phyloP scores from a whole-genome alignment of 2,329 filamentous ascomycete genomes.

The Thielaviopsis euricoi region DNA sequence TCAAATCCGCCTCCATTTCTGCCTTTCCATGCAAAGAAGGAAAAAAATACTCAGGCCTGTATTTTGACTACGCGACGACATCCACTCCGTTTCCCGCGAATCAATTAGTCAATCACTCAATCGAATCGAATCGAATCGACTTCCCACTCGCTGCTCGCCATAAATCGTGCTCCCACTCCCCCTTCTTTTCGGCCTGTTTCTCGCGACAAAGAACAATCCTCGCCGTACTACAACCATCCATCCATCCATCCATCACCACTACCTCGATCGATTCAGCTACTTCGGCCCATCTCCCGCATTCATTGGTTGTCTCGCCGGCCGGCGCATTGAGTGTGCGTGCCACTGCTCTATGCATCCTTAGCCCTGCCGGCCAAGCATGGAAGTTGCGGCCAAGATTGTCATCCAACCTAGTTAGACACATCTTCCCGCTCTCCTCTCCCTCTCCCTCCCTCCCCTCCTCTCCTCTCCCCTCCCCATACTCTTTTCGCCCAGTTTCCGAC shows the following conservation, averaged over 20 bases:
- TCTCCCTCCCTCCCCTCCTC: too few relatives aligned
- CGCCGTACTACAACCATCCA: neutral
- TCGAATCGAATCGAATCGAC: neutral
- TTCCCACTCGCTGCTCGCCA: neutral
- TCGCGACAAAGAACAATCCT: neutral
- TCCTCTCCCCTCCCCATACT: too few relatives aligned
- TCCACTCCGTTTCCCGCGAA: neutral
- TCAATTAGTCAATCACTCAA: too few relatives aligned
- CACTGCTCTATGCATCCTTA: slow-evolving; percentile 8
- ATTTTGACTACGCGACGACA: neutral
- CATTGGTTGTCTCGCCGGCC: neutral
- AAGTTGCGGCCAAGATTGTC: slow-evolving; percentile 41
- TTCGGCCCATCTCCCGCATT: neutral
- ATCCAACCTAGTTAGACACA: slow-evolving; percentile 34
- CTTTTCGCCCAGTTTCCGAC: slow-evolving; percentile 29
- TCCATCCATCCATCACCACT: neutral
- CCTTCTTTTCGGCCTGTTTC: neutral
- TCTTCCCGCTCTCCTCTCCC: slow-evolving; percentile 33
- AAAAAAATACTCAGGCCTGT: too few relatives aligned
- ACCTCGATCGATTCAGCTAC: neutral
- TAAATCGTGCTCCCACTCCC: neutral
- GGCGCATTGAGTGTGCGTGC: slow-evolving; percentile 4
- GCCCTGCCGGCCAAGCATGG: slow-evolving; percentile 24
- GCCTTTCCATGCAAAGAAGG: neutral
- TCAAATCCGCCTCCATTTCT: neutral